These are phyloP conservation scores for Globisporangium cystogenes DNA, from an alignment of 352 stramenopile species.

Conservation along the genomic window DNA sequence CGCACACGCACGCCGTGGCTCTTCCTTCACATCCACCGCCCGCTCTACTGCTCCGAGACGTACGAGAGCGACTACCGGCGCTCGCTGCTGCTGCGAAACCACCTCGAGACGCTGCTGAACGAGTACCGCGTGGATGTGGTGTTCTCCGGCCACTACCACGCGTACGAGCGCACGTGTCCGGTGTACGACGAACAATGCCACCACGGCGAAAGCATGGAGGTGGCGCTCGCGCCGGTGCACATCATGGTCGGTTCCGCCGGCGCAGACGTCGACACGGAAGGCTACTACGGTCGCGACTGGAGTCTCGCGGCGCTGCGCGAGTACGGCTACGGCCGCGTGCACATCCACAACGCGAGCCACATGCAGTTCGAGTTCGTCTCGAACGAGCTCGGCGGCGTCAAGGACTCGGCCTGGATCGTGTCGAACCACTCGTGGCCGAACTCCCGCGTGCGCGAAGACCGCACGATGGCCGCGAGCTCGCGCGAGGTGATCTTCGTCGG, in stretches of 20 bases:
- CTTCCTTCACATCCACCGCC: conserved; percentile 53
- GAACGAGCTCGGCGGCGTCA: conserved; percentile 12
- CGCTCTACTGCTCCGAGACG: conserved; percentile 51
- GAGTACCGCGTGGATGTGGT: conserved; percentile 53
- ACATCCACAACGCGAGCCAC: conserved; percentile 53
- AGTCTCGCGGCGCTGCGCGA: conserved; percentile 7
- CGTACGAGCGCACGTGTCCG: conserved; percentile 55
- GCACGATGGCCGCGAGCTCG: conserved; percentile 2
- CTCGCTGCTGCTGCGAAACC: conserved; percentile 31
- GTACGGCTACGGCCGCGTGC: conserved; percentile 40
- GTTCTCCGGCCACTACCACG: conserved; percentile 54
- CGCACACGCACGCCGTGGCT: conserved; percentile 53
- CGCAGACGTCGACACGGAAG: conserved; percentile 25
- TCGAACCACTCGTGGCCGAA: conserved; percentile 44
- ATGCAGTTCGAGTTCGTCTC: conserved; percentile 49
- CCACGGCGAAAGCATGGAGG: conserved; percentile 9
- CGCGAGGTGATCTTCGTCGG: conserved; percentile 5
- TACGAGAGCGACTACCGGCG: conserved; percentile 30
- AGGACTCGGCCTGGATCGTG: conserved; percentile 24
- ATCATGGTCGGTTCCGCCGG: conserved; percentile 49
- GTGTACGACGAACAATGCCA: conserved; percentile 46
- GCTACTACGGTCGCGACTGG: conserved; percentile 23
- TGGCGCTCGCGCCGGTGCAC: conserved; percentile 42
- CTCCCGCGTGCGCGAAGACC: conserved; percentile 20
- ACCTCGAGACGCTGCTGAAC: conserved; percentile 39